Base-by-base conservation (phyloP, 495 filamentous ascomycete genomes). In the Astrocystis sublimbata region DNA sequence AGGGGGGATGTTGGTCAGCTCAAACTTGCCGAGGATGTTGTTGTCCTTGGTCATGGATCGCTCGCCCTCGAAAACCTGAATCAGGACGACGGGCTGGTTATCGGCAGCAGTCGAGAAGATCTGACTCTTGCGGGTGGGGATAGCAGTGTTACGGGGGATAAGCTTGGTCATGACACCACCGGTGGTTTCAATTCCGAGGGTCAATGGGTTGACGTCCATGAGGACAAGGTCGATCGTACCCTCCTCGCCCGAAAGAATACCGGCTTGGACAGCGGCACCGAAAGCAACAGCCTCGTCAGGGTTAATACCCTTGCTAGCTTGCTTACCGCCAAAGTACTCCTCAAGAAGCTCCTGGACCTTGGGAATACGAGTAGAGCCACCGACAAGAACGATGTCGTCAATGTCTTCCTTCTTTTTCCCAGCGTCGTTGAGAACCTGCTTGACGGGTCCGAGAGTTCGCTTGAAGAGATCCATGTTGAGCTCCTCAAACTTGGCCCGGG, bases 401-500 rank as follows among this genome's bases (percentile, higher is more conserved):
- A 96, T 77, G 60, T 96, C 91, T 55, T 79, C 79, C 86, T 93
- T 94, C 85, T 91, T 90, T 70, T 92, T 85, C 84, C 93, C 92
- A 69, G 91, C 89, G 65, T 96, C 92, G 83, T 92, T 92, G 71
- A 96, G 83, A 61, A 96, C 92, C 83, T 97, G 96, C 81, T 98
- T 93, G 60, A 99, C 96, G 38, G 96, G 96, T 86, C 97, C 97
- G 54, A 99, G 88, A 64, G 96, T 99, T 84, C 91, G 93, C 85
- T 93, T 93, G 86, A 99, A 98, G 63, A 99, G 88, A 76, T 99
- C 96, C 68, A 90, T 91, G 86, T 97, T 97, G 66, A 98, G 83
- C 81, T 98, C 96, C 77, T 99, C 96, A 76, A 99, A 99, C 85
- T 97, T 97, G 81, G 94, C 94, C 58, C 94, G 91, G 73, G 94